These are phyloP conservation scores for Cucurbita ficifolia DNA, from an alignment of 306 rosid genomes.

Conservation along the genomic window DNA sequence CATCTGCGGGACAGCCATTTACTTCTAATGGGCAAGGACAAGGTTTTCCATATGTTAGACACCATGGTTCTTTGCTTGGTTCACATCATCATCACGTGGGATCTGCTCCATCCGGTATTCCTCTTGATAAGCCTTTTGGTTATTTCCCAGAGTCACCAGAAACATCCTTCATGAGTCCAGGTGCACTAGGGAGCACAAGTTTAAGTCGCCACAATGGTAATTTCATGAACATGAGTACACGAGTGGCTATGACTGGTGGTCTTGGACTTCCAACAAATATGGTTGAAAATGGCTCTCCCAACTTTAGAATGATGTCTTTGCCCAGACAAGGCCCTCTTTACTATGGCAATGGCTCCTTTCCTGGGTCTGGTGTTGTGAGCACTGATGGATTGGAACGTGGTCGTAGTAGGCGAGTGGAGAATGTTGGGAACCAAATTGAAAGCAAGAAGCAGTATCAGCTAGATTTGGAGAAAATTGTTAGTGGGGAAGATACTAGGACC, in stretches of 20 bases:
- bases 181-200: slow-evolving; percentile 41
- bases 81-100: slow-evolving; percentile 64
- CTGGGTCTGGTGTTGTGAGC: slow-evolving; percentile 37
- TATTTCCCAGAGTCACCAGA: slow-evolving; percentile 76
- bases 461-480: slow-evolving; percentile 66
- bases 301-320: slow-evolving; percentile 64
- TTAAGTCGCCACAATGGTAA: slow-evolving; percentile 44
- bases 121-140: slow-evolving; percentile 61
- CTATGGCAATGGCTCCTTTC: slow-evolving; percentile 50
- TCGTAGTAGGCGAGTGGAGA: slow-evolving; percentile 58
- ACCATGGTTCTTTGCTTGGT: slow-evolving; percentile 40
- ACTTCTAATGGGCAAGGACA: slow-evolving; percentile 61
- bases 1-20: slow-evolving; percentile 49
- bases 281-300: slow-evolving; percentile 50
- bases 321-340: slow-evolving; percentile 55
- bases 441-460: slow-evolving; percentile 82
- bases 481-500: slow-evolving; percentile 79
- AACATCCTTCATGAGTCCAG: slow-evolving; percentile 41
- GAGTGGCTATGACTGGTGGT: slow-evolving; percentile 34
- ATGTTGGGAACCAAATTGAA: slow-evolving; percentile 43
- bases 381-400: slow-evolving; percentile 52
- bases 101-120: slow-evolving; percentile 86
- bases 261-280: slow-evolving; percentile 51
- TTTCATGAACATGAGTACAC: slow-evolving; percentile 47
- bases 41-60: slow-evolving; percentile 39